Base-by-base conservation (phyloP, 1,284 basidiomycete genomes). In the Crepidotus sp. region DNA sequence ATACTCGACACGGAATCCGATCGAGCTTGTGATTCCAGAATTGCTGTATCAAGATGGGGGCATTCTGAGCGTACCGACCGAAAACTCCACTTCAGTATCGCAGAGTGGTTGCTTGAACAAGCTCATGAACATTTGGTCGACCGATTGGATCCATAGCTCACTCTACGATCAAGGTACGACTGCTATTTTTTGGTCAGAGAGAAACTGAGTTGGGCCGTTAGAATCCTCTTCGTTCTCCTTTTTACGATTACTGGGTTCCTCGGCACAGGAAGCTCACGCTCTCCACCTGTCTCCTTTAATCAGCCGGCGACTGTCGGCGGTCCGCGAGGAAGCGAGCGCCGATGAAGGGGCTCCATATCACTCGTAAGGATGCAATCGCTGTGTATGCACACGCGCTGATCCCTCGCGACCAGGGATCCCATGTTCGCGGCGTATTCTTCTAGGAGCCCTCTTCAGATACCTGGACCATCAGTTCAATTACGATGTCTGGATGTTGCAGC, bases 101-200 rank as follows among this genome's bases (percentile, higher is more conserved):
- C 78, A 83, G 48, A 78, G 72, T 17, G 69, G 76, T 45, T 76
- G 79, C 45, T 59, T 93, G 40, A 66, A 71, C 47, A 84, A 80
- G 51, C 66, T 95, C 51, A 79, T 94, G 69, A 94, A 86, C 59
- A 94, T 98, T 47, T 98, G 96, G 95, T 76, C 80, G 0, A 74
- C 83, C 0, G 83, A 88, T 49, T 79, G 85, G 74, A 80, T 97
- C 36, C 70, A 83, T 53, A 67, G 67, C 33, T 89, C 88, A n/a
- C 58, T 87, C 25, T 71, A 77, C 47, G 69, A 82, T 38, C 67
- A 80, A 41, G 69, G 87, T 87, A 56, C 54, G 74, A 32, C 13
- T 19, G 25, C 26, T 18, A 8, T 22, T 29, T 25, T 15, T 21
- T 35, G 13, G 25, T 32, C 42, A 9, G 38, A 15, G 31, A 30